A percentile compares a stretch with the other conserved stretches of the same genome.
Evolutionary conservation across 148 eudicot species (phyloP).

Genomic region (Chenopodium suecicum): DNA sequence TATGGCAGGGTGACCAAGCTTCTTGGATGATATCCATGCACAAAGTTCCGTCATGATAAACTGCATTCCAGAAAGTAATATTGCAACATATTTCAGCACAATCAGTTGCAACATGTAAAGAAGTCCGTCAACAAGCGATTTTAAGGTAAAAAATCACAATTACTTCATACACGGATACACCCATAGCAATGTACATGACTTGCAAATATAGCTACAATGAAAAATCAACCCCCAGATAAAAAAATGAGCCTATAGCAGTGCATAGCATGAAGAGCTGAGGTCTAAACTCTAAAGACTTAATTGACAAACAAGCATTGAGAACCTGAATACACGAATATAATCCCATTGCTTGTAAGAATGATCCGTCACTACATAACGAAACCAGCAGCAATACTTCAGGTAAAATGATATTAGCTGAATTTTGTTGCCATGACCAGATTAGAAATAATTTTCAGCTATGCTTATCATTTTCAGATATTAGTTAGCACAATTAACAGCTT

Average conservation of each 20-base stretch:
- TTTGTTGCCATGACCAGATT: background rate
- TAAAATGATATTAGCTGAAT: background rate
- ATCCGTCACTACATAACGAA: background rate
- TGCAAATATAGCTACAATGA: background rate
- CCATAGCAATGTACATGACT: background rate
- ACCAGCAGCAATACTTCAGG: too few relatives aligned
- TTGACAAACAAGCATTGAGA: background rate
- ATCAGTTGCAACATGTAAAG: background rate
- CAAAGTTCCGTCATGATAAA: constrained; percentile 38
- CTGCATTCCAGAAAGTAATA: constrained; percentile 9
- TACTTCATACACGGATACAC: background rate
- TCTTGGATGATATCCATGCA: constrained; percentile 44
- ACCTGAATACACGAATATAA: background rate
- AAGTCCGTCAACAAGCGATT: background rate
- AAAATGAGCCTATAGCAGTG: background rate
- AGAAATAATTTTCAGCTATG: background rate
- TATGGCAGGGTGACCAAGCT: constrained; percentile 44
- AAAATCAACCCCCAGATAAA: background rate
- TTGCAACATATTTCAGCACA: background rate
- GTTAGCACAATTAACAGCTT: too few relatives aligned
- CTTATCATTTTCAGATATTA: background rate
- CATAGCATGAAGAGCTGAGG: too few relatives aligned
- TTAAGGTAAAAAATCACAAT: background rate
- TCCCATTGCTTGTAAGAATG: background rate
- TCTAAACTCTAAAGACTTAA: background rate